Conservation (phyloP, 2,329 filamentous ascomycete genomes). For the Metarhizium guizhouense region DNA sequence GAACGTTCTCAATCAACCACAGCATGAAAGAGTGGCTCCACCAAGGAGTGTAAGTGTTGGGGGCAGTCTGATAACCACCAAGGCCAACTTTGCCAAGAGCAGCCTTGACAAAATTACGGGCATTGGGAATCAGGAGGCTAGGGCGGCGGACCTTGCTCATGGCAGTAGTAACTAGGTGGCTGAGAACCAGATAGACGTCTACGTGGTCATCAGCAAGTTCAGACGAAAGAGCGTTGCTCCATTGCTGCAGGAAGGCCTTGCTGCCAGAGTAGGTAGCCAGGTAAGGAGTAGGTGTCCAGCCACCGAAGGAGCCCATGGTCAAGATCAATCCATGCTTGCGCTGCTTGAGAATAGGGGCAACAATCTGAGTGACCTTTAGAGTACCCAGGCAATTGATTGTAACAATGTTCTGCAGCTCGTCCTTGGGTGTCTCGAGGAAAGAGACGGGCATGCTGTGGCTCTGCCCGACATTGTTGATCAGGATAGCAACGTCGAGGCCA, state of each 20-base stretch:
- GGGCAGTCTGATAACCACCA: constrained; percentile 68
- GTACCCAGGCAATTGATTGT: constrained; percentile 93
- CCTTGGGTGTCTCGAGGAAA: constrained; percentile 68
- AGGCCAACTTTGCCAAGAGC: constrained; percentile 74
- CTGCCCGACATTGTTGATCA: constrained; percentile 95
- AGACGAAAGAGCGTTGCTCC: constrained; percentile 77
- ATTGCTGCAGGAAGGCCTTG: constrained; percentile 97
- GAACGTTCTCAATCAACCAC: constrained; percentile 61
- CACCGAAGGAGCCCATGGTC: constrained; percentile 96
- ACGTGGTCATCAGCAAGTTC: constrained; percentile 77
- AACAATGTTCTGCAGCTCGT: constrained; percentile 84
- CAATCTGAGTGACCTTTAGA: constrained; percentile 74
- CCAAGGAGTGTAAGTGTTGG: constrained; percentile 82
- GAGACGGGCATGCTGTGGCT: constrained; percentile 89
- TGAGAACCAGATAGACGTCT: constrained; percentile 83
- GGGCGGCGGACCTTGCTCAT: constrained; percentile 93
- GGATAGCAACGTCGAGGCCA: constrained; percentile 71
- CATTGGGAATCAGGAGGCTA: constrained; percentile 69
- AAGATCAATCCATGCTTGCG: constrained; percentile 83
- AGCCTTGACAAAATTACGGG: constrained; percentile 71
- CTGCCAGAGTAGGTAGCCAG: constrained; percentile 94
- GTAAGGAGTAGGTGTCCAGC: constrained; percentile 82
- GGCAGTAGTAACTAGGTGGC: constrained; percentile 86
- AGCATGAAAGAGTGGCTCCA: constrained; percentile 89
- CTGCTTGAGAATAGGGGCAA: constrained; percentile 76